Evolutionary conservation across 2,329 filamentous ascomycete species (phyloP), one percentile per base, ranked within the genome.

Genomic region (Venturia aucupariae): DNA sequence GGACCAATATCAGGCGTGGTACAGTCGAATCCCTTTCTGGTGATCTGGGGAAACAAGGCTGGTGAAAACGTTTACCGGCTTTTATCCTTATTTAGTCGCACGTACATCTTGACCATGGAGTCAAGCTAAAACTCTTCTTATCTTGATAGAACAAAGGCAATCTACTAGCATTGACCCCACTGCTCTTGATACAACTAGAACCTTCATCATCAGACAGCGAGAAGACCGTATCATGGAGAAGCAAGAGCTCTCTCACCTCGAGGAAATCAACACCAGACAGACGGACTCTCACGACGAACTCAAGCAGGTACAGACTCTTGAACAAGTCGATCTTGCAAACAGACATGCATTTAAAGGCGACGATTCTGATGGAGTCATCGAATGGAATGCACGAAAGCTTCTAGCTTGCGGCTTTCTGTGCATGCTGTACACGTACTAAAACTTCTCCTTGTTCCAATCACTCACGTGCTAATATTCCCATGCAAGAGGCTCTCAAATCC

Each of bases 361-460:
- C 64, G 71, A 76, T 60, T 76, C 74, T 35, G 74, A 77, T 67
- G 75, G 75, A 35, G 75, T 75, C 61, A 71, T 76, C 17, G 68
- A 69, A 1, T 77, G 75, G 74, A 74, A 67, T 30, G 24, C 69
- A 1, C 70, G 72, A 8, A 71, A 73, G 62, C 69, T 75, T 8
- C 68, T 75, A 11, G 72, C 75, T 44, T 72, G 73, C 8, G 69
- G 71, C 8, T 77, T 74, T 63, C 69, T 76, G 32, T 71, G 74
- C 15, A 75, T 73, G 35, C 65, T 77, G 10, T 76, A 76, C 64
- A 76, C 74, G 15, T 24, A 66, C 15, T 62, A 24, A 38, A 11
- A n/a, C 38, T 39, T 35, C 27, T 35, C n/a, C 35, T 11, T 24
- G 67, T 68, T 46, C 13, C 51, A 11, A 39, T 27, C n/a, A 46